Percentiles rank a stretch among this genome's conserved stretches.
Conservation (phyloP, 2,329 filamentous ascomycete genomes). For the Colletotrichum lindemuthianum region DNA sequence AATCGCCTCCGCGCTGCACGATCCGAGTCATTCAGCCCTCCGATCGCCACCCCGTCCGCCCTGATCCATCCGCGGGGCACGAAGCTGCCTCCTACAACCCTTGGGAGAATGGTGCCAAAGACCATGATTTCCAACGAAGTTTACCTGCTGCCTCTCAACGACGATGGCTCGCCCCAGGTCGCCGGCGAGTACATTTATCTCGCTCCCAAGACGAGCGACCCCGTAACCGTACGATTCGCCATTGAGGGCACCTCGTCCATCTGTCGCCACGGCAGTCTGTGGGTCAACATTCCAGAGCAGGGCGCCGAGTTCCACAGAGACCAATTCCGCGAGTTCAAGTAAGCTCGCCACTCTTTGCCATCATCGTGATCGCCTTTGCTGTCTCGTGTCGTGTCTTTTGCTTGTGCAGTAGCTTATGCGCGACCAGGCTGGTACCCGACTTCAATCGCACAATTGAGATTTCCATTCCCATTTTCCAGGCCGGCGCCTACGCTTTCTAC, state of each 20-base stretch:
- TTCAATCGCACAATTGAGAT: slow-evolving; percentile 94
- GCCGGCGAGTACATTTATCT: slow-evolving; percentile 92
- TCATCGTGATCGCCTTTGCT: too few species aligned
- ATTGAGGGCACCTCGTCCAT: slow-evolving; percentile 96
- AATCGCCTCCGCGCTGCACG: slow-evolving; percentile 29
- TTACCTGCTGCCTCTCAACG: slow-evolving; percentile 89
- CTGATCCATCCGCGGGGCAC: slow-evolving; percentile 36
- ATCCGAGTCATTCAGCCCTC: slow-evolving; percentile 27
- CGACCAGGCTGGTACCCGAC: slow-evolving; percentile 79
- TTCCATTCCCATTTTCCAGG: slow-evolving; percentile 82
- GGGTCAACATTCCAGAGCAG: slow-evolving; percentile 91
- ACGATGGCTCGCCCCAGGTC: slow-evolving; percentile 91
- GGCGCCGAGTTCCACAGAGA: slow-evolving; percentile 81
- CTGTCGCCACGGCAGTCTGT: slow-evolving; percentile 91
- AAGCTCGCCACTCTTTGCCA: slow-evolving; percentile 46
- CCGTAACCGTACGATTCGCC: slow-evolving; percentile 85
- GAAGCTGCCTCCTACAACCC: slow-evolving; percentile 35
- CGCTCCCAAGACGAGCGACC: slow-evolving; percentile 76
- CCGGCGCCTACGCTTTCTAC: slow-evolving; percentile 94
- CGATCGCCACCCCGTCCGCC: slow-evolving; percentile 13
- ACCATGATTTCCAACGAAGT: slow-evolving; percentile 76
- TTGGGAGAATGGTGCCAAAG: slow-evolving; percentile 64
- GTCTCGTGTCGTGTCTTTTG: background rate
- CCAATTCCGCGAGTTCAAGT: slow-evolving; percentile 91
- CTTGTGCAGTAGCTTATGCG: background rate